Evolutionary conservation across 192 early-diverging fungal species (phyloP), one percentile per base, ranked within the genome.

Genomic region (Haplosporangium gracile): DNA sequence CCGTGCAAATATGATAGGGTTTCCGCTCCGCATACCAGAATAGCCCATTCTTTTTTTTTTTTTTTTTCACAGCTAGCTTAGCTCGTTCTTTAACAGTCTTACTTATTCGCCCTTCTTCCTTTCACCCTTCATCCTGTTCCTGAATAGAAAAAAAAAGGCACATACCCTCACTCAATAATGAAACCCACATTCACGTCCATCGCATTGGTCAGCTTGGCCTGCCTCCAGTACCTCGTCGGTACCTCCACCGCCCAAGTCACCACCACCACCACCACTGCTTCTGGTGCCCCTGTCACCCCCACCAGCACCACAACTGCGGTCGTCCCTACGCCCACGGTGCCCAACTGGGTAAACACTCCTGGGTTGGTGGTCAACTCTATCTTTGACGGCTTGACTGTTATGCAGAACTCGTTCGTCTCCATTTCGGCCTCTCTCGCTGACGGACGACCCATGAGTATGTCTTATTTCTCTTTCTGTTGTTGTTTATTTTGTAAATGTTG

Each of bases 261-360:
- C 38, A 38, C 60, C 10, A 39, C 76, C 38, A 38, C 60, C 39
- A 45, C 70, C 16, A 36, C 26, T 38, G 10, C 49, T 4, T 11
- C 82, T 11, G n/a, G 76, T 13, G 26, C 72, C 20, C n/a, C 57
- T 4, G 32, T 60, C 15, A 26, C 10, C 10, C 32, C 63, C 11
- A 32, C 36, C 8, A 32, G 24, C 7, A 36, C 76, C 43, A 2
- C 32, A 15, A 0, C 57, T 20, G 11, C 60, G 11, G n/a, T 43
- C 11, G 82, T 75, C 0, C 36, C 82, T 9, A 65, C 76, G 2
- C 65, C 83, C 22, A 40, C 73, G 3, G 68, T 8, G 16, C 72
- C 83, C 6, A 7, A 38, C 5, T 85, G 76, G 43, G 38, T 73
- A 36, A 85, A 85, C 71, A 85, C 83, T 6, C 75, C 78, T 16